Evolutionary conservation across 306 rosid genomes (phyloP), one percentile per base, ranked within the genome.

Genomic region (Lathyrus tuberosus): DNA sequence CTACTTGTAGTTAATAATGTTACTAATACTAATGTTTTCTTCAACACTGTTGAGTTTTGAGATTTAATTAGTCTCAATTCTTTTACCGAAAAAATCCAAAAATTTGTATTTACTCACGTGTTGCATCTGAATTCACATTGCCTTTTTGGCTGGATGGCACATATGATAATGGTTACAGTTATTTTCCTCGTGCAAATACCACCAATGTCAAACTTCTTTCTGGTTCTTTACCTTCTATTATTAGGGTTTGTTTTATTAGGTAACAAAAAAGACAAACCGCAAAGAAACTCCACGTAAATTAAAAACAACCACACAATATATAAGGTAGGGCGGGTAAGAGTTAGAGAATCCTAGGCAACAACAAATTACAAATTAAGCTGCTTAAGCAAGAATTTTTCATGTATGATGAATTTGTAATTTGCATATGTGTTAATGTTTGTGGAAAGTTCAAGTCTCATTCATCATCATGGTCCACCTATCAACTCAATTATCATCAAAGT

Each of bases 131-230:
- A 46, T 24, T 67, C 64, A 68, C 70, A 48, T 38, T 41, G 15
- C 13, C 77, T 78, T 78, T 65, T 44, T 65, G 51, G 81, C 69
- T 78, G 77, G 81, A 78, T 37, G 31, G 69, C 80, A 76, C 66
- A 52, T 8, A 57, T 3, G 2, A 53, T n/a, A n/a, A 38, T 40
- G n/a, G 62, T 51, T 57, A 47, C 47, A 71, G 69, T 65, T 49
- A 56, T 12, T 15, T 64, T 71, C 62, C 61, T 42, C 51, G 51
- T 69, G 66, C 26, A 16, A 10, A 13, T 7, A 24, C 44, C 59
- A 68, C 63, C 14, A 58, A 46, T 52, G 53, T 17, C 43, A 47
- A 68, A 8, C 28, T 69, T 52, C 16, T 49, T 28, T 62, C 26
- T 60, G 52, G 37, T 33, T 42, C 53, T 6, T 46, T 7, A 46